These are phyloP conservation scores for Aspergillus sp. DNA, from an alignment of 2,329 filamentous ascomycete species.

Conservation along the genomic window DNA sequence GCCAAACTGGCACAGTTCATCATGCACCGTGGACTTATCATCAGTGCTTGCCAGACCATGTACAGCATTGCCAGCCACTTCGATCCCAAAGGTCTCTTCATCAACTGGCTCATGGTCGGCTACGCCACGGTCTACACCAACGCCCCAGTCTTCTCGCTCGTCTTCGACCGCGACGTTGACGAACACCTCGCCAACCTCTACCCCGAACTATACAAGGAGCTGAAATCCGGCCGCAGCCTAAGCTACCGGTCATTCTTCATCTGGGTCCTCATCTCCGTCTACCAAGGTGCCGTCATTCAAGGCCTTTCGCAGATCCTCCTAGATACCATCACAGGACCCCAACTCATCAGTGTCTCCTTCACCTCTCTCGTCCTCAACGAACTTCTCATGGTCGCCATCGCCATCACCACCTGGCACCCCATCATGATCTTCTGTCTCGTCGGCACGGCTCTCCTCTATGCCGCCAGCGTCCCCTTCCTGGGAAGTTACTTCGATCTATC, in stretches of 20 bases:
- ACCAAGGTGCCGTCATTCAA: constrained; percentile 93
- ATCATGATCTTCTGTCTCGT: constrained; percentile 82
- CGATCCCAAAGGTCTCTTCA: constrained; percentile 90
- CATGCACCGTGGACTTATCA: constrained; percentile 93
- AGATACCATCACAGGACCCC: constrained; percentile 59
- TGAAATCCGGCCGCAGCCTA: constrained; percentile 81
- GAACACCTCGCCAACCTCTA: constrained; percentile 91
- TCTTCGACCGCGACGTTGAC: constrained; percentile 92
- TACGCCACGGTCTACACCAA: constrained; percentile 97
- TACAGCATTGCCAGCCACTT: constrained; percentile 91
- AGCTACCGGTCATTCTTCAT: constrained; percentile 94
- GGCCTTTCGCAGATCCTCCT: constrained; percentile 87
- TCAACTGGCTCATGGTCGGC: constrained; percentile 93
- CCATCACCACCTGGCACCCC: constrained; percentile 95
- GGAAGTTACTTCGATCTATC: constrained; percentile 82
- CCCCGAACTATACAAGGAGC: constrained; percentile 93
- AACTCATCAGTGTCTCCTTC: constrained; percentile 87
- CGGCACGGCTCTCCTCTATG: constrained; percentile 75
- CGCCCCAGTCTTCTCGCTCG: constrained; percentile 83
- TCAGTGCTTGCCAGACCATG: constrained; percentile 93
- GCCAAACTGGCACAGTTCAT: constrained; percentile 97
- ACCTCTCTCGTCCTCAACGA: constrained; percentile 91
- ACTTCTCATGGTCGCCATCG: constrained; percentile 92
- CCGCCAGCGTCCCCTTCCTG: constrained; percentile 79
- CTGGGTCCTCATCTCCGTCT: constrained; percentile 92